Conservation (phyloP, 2,329 filamentous ascomycete genomes). For the Plenodomus tracheiphilus region DNA sequence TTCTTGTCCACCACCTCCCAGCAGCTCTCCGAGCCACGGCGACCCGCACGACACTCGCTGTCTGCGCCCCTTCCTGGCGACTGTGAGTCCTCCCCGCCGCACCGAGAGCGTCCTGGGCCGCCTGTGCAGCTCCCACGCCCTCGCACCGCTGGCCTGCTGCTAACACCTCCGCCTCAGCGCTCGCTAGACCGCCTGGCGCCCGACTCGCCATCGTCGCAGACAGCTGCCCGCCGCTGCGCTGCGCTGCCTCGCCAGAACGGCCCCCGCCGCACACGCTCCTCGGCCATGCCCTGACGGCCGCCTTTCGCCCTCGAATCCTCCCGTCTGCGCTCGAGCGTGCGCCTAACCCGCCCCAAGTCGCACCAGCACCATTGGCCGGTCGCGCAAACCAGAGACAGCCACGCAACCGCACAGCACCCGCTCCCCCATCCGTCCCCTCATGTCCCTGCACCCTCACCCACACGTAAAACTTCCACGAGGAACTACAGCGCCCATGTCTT, state of each 20-base stretch:
- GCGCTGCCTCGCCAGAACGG: slow-evolving; percentile 2
- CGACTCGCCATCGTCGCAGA: slow-evolving; percentile 15
- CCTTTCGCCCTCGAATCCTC: background rate
- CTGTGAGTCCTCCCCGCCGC: slow-evolving; percentile 10
- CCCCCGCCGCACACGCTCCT: background rate
- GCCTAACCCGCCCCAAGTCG: slow-evolving; percentile 5
- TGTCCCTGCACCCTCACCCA: slow-evolving; percentile 1
- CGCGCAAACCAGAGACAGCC: slow-evolving; percentile 31
- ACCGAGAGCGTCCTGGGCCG: background rate
- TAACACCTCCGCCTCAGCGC: slow-evolving; percentile 13
- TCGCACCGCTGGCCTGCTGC: slow-evolving; percentile 6
- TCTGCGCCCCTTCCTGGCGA: slow-evolving; percentile 13
- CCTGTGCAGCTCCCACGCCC: slow-evolving; percentile 3
- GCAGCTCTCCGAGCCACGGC: slow-evolving; percentile 18
- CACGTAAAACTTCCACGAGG: slow-evolving; percentile 11
- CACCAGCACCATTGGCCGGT: slow-evolving; percentile 15
- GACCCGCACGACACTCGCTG: slow-evolving; percentile 11
- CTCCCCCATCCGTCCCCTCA: slow-evolving; percentile 3
- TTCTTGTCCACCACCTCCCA: slow-evolving; percentile 9
- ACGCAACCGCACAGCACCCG: slow-evolving; percentile 18
- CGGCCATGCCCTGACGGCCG: slow-evolving; percentile 1
- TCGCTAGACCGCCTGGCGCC: slow-evolving; percentile 14
- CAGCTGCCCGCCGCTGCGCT: slow-evolving; percentile 13
- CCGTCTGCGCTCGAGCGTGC: background rate
- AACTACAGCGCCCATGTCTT: slow-evolving; percentile 36